Evolutionary conservation across 306 rosid genomes (phyloP), one percentile per base, ranked within the genome.

Genomic region (Erythrophleum fordii): DNA sequence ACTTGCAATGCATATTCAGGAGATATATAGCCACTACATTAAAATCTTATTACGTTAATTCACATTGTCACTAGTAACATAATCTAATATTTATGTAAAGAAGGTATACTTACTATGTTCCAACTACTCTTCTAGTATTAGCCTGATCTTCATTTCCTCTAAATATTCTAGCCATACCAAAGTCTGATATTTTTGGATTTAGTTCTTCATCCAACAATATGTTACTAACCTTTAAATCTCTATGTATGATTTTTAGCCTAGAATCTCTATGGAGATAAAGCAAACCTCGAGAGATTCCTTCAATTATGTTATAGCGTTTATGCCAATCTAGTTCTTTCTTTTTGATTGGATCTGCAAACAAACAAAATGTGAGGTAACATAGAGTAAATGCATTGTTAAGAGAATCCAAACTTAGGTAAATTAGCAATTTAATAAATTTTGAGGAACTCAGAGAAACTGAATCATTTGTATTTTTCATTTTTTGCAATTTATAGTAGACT

Each of bases 151-250:
- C 45, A 16, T 35, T 64, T 2, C 45, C 35, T 64, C 45, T 9
- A 34, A 64, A 64, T 64, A 64, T 64, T 64, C 20, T 64, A 64
- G 69, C 69, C 23, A 64, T 34, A 8, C 69, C 69, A 64, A 64
- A 64, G 0, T 64, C 25, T 2, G 26, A 64, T 64, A 64, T 64
- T 64, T 64, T 64, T 17, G 16, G 13, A 64, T 31, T 64, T 64
- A 64, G 13, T 12, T 34, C 45, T 64, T 29, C 69, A 64, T 64
- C 45, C 12, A 64, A 8, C 5, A 64, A 31, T 25, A 64, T 34
- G 14, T 64, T 64, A 31, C 69, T 34, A 17, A 17, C 23, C 45
- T 64, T 64, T 8, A 64, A 34, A 18, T 64, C 69, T 64, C 45
- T 17, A 34, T 34, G 69, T 17, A 64, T 64, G 13, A 64, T 64